Percentiles rank a stretch among this genome's conserved stretches.
phyloP scores from a whole-genome alignment of 768 basidiomycete genomes.

The Trametes meyenii region DNA sequence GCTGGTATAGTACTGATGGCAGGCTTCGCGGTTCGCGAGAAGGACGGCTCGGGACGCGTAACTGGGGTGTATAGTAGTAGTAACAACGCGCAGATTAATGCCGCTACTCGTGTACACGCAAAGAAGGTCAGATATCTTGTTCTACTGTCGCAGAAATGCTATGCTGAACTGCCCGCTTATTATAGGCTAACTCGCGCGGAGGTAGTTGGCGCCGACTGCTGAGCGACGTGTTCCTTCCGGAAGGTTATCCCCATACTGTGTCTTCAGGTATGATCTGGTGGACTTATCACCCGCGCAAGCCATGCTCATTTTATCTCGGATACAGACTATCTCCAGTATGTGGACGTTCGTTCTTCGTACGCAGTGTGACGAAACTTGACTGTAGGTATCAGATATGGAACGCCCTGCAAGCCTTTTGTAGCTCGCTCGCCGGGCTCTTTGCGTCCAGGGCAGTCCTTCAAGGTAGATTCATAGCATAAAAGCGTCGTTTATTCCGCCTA shows the following conservation, averaged over 20 bases:
- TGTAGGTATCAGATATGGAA: slow-evolving; percentile 67
- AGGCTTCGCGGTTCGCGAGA: slow-evolving; percentile 15
- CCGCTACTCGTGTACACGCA: background rate
- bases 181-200: background rate
- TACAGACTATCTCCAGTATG: slow-evolving; percentile 26
- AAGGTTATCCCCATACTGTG: slow-evolving; percentile 63
- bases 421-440: slow-evolving; percentile 61
- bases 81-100: background rate
- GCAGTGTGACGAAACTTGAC: background rate
- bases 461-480: slow-evolving; percentile 41
- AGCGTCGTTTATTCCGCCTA: background rate
- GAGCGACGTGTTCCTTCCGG: slow-evolving; percentile 58
- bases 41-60: slow-evolving; percentile 24
- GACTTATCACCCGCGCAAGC: background rate
- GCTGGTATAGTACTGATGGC: background rate
- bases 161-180: background rate
- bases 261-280: slow-evolving; percentile 50
- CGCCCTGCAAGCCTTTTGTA: slow-evolving; percentile 70
- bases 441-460: slow-evolving; percentile 70
- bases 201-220: slow-evolving; percentile 33
- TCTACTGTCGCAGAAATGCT: background rate
- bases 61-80: slow-evolving; percentile 8
- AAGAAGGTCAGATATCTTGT: background rate
- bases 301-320: background rate
- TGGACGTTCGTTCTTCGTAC: too few species aligned